phyloP scores from a whole-genome alignment of 2,329 filamentous ascomycete species.

The Fusarium guadeloupense region DNA sequence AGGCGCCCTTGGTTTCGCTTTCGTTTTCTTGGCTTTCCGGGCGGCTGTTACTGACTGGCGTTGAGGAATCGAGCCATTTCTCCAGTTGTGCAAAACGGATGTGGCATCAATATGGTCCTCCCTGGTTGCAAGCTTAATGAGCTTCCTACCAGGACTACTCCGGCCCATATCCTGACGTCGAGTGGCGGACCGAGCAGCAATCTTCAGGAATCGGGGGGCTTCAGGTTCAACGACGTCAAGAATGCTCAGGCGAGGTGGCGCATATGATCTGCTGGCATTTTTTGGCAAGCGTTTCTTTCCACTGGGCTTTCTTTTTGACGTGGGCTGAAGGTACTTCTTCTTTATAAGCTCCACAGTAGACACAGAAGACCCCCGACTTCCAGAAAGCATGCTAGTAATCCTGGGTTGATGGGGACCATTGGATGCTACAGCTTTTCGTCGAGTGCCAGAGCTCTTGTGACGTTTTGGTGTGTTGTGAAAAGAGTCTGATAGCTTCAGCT shows the following conservation, averaged over 20 bases:
- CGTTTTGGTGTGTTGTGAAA: conserved; percentile 42
- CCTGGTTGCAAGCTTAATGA: conserved; percentile 69
- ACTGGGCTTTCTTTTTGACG: not conserved
- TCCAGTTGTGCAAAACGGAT: conserved; percentile 65
- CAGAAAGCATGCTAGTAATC: conserved; percentile 46
- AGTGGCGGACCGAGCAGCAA: conserved; percentile 67
- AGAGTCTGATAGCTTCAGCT: conserved; percentile 43
- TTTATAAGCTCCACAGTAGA: conserved; percentile 21
- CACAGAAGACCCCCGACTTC: conserved; percentile 5
- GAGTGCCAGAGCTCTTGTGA: conserved; percentile 27
- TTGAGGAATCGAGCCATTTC: conserved; percentile 59
- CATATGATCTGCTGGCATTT: conserved; percentile 3
- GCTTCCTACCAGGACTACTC: conserved; percentile 63
- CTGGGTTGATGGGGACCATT: conserved; percentile 43
- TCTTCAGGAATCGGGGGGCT: conserved; percentile 67
- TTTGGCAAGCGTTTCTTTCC: conserved; percentile 9
- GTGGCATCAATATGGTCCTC: conserved; percentile 67
- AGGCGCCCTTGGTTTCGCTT: conserved; percentile 7
- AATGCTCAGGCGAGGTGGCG: conserved; percentile 65
- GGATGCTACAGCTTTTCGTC: conserved; percentile 33
- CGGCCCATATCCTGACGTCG: conserved; percentile 60
- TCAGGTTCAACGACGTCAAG: conserved; percentile 65
- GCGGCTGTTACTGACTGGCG: conserved; percentile 47
- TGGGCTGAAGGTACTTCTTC: conserved; percentile 30
- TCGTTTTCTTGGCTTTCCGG: conserved; percentile 22